Conservation (phyloP, 2,329 filamentous ascomycete genomes). For the Botrytis pseudocinerea region DNA sequence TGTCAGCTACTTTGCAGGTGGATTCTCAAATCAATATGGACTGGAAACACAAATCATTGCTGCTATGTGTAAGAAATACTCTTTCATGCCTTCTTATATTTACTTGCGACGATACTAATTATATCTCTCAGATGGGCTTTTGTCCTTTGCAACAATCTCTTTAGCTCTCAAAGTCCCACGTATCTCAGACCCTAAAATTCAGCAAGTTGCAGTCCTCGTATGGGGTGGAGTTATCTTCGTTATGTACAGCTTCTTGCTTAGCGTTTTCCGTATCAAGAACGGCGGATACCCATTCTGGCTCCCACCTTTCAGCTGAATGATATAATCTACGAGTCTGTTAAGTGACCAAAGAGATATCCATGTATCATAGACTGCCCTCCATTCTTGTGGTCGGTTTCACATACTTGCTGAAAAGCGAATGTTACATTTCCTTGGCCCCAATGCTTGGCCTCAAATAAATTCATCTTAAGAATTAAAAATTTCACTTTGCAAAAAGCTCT, state of each 20-base stretch:
- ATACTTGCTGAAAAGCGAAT: slow-evolving; percentile 22
- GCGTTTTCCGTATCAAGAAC: slow-evolving; percentile 93
- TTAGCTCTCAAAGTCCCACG: slow-evolving; percentile 91
- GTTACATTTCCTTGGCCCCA: neutral
- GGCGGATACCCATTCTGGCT: slow-evolving; percentile 91
- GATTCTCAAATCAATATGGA: slow-evolving; percentile 92
- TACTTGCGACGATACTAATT: slow-evolving; percentile 23
- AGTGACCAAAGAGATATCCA: neutral
- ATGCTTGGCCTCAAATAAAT: slow-evolving; percentile 10
- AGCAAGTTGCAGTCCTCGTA: slow-evolving; percentile 77
- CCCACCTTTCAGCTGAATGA: slow-evolving; percentile 66
- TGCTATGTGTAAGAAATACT: slow-evolving; percentile 74
- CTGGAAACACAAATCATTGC: slow-evolving; percentile 95
- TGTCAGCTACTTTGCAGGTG: slow-evolving; percentile 83
- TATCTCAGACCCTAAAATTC: slow-evolving; percentile 72
- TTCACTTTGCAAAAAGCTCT: neutral
- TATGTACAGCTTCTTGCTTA: slow-evolving; percentile 92
- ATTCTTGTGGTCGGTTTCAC: slow-evolving; percentile 1
- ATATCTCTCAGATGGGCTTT: slow-evolving; percentile 61
- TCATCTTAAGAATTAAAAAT: neutral
- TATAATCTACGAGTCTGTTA: neutral
- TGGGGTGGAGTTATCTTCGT: slow-evolving; percentile 77
- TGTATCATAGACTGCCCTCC: slow-evolving; percentile 19
- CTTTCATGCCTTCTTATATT: slow-evolving; percentile 32
- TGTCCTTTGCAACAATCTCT: slow-evolving; percentile 89